Base-by-base conservation (phyloP, 2,329 filamentous ascomycete genomes). In the Magnaporthiopsis rhizophila region DNA sequence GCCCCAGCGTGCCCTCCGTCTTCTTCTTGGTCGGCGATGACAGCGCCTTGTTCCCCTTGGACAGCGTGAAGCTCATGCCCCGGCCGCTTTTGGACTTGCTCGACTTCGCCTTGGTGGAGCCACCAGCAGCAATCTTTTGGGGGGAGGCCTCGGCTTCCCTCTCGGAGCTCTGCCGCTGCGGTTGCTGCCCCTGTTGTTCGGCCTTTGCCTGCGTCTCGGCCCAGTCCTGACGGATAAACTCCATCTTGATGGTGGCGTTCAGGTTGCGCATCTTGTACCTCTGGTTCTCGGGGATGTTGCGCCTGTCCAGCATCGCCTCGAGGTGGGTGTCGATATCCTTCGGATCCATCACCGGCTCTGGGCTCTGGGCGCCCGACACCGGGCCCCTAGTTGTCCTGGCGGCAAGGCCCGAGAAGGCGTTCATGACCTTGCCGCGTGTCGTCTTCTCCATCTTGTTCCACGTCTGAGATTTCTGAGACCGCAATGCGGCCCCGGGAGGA, bases 241-340 rank as follows among this genome's bases (percentile, higher is more conserved):
- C 93, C 73, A 92, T 91, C 77, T 99, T 99, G 79, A 98, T 93
- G 50, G 90, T 89, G 68, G 91, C 84, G 67, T 91, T 92, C 66
- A 99, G 80, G 65, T 88, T 93, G 59, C 94, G 86, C 92, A 99
- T 97, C 78, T 96, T 96, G 75, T 94, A 92, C 64, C 94, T 85
- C 81, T 97, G 92, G 68, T 97, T 90, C 72, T 96, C 91, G 3
- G 94, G 93, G 64, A 98, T 96, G 71, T 98, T 97, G 68, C 94
- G 86, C 24, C 93, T 87, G 73, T 97, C 92, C 75, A 96, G 74
- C 75, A 86, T 82, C 3, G 83, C 85, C 70, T 88, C 85, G 61
- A 86, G 80, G 67, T 86, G 83, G 65, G 75, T 77, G 66, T 84
- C 79, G 57, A 87, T 82, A 67, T 86, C 79, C 69, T 80, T 78